Evolutionary conservation across 2,329 filamentous ascomycete genomes (phyloP).

Genomic region (Cercospora brassicicola): DNA sequence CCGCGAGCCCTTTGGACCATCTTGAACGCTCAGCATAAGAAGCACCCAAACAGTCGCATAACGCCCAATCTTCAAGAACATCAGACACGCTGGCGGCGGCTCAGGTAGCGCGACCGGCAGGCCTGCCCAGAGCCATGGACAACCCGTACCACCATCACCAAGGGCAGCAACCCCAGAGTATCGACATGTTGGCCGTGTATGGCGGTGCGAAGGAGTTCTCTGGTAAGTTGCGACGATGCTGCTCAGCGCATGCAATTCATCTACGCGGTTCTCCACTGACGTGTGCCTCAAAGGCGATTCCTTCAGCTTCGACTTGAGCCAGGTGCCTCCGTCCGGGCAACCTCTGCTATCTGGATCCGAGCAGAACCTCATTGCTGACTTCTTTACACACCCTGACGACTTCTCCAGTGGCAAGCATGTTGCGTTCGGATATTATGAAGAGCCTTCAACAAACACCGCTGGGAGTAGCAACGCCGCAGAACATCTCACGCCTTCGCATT

Average conservation of each 20-base stretch:
- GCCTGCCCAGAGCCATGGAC: constrained; percentile 18
- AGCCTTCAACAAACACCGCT: background rate
- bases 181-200: constrained; percentile 18
- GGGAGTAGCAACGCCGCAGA: background rate
- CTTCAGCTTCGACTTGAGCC: constrained; percentile 10
- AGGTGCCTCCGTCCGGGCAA: constrained; percentile 5
- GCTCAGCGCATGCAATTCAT: background rate
- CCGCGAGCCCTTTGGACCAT: background rate
- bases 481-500: background rate
- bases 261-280: background rate
- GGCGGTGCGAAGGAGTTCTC: constrained; percentile 15
- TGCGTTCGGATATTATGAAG: constrained; percentile 13
- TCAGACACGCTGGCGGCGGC: constrained; percentile 16
- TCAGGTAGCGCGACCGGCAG: constrained; percentile 13
- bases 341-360: constrained; percentile 16
- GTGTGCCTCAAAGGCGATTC: background rate
- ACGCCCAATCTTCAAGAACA: background rate
- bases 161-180: constrained; percentile 10
- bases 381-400: constrained; percentile 19
- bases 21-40: background rate
- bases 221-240: background rate
- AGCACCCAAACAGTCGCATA: background rate
- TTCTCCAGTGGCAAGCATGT: constrained; percentile 13
- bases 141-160: constrained; percentile 14
- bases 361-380: constrained; percentile 19